Base-by-base conservation (phyloP, 2,329 filamentous ascomycete species). In the Alternaria panax region DNA sequence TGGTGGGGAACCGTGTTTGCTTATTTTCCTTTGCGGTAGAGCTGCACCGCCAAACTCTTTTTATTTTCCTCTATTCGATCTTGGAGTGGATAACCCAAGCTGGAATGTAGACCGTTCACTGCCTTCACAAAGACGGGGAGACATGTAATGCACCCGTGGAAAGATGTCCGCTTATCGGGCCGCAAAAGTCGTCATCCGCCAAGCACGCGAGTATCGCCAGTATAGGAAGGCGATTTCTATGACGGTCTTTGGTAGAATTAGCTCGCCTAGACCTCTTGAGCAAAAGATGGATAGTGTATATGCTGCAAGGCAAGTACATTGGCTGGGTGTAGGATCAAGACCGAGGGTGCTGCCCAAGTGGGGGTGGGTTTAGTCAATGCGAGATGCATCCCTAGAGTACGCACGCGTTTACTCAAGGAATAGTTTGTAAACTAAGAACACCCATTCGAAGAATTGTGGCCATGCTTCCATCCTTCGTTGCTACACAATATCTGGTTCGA, bases 161-260 rank as follows among this genome's bases (percentile, higher is more conserved):
- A n/a, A 38, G 22, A 32, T 40, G 34, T 36, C 48, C 34, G 48
- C 22, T 51, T 51, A 51, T 51, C 48, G 48, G 48, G 24, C 48
- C 34, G 48, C 34, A 40, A 40, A 51, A 40, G 48, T 25, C 34
- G 34, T 51, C 48, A 40, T 51, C 40, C 34, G 48, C 48, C 48
- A 40, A 51, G 32, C 14, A 36, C 22, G 22, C 16, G n/a, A 25
- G 24, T 40, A 28, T 28, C 7, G 9, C 30, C 14, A 2, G 30
- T 34, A 7, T 48, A 7, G 22, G 24, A 22, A 38, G 20, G 5
- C 40, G 7, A 4, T 1, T 2, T 40, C 22, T 51, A 22, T 16
- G 18, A 12, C 20, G 14, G 28, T 48, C 46, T n/a, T n/a, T 24
- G 24, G 14, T 34, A 18, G 5, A 11, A 16, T 24, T 24, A 16